A percentile compares a stretch with the other conserved stretches of the same genome.
phyloP scores from a whole-genome alignment of 768 basidiomycete genomes.

The Udeniomyces megalosporus region DNA sequence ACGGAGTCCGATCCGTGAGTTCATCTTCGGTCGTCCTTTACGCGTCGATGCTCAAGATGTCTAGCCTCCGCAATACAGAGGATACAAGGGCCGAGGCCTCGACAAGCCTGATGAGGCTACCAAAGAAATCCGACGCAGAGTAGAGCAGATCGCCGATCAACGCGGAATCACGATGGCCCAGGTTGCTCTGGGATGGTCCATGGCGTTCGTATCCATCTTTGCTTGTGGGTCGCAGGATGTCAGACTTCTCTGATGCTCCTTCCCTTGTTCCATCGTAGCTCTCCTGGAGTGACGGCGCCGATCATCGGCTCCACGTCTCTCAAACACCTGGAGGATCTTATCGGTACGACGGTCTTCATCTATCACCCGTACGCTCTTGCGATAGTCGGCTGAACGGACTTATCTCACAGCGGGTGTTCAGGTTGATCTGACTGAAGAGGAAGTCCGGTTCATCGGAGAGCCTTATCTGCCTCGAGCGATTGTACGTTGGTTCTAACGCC shows the following conservation, averaged over 20 bases:
- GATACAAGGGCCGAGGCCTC: background rate
- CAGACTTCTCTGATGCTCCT: constrained; percentile 40
- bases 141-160: constrained; percentile 43
- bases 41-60: too few species aligned
- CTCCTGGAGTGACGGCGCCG: constrained; percentile 40
- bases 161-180: constrained; percentile 44
- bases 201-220: constrained; percentile 44
- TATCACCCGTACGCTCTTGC: background rate
- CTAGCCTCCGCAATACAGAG: too few species aligned
- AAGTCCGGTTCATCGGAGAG: constrained; percentile 42
- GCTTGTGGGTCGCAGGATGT: constrained; percentile 38
- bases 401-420: constrained; percentile 26
- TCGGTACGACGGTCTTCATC: constrained; percentile 31
- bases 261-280: background rate
- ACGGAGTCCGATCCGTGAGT: constrained; percentile 26
- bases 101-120: constrained; percentile 17
- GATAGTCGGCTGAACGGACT: background rate
- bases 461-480: constrained; percentile 38
- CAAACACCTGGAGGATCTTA: constrained; percentile 40
- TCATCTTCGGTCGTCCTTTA: background rate
- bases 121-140: constrained; percentile 28
- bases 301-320: constrained; percentile 43
- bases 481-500: too few species aligned
- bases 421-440: constrained; percentile 40
- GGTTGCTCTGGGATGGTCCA: constrained; percentile 38